Base-by-base conservation (phyloP, 345 rosid genomes). In the Moricandia moricandioides region DNA sequence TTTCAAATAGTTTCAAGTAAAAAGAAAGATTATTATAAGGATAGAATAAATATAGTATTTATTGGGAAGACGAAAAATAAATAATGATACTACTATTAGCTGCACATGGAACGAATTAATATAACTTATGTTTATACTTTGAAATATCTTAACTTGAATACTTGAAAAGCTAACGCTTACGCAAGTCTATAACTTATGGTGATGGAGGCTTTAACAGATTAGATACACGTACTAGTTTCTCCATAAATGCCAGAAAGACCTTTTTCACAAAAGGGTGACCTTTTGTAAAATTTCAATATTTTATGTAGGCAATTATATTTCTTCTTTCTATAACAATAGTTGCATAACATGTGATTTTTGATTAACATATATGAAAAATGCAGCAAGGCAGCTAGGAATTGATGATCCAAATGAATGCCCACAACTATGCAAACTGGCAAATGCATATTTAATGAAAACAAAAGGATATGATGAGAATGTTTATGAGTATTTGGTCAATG, bases 371-470 rank as follows among this genome's bases (percentile, higher is more conserved):
- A 7, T 18, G 70, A 27, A 1, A 58, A 16, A 4, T 59, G 84
- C 83, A 94, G 99, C 91, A 2, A 82, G 98, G 67, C 99, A 95
- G 74, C 62, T 95, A 83, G 97, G 98, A 45, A 83, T 92, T 51
- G 80, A 57, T 37, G 97, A 95, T 67, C 85, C 83, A 74, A 76
- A 77, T 55, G 90, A 88, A 71, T 88, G 89, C 34, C 96, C 94
- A 3, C 84, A 79, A 61, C 84, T 95, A 4, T 82, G 90, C 85
- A 87, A 85, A 71, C 71, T 92, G 52, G 99, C 92, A 11, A 43
- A 84, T 21, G 89, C 80, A 39, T 87, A 90, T 75, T 54, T 95
- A 65, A 76, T 68, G 74, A 84, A 83, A 73, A 72, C 86, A 30
- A 75, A 90, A 52, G 88, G 89, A 43, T 82, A 84, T 40, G 97